These are phyloP conservation scores for Lantana camara DNA, from an alignment of 257 asterid genomes.

Conservation along the genomic window DNA sequence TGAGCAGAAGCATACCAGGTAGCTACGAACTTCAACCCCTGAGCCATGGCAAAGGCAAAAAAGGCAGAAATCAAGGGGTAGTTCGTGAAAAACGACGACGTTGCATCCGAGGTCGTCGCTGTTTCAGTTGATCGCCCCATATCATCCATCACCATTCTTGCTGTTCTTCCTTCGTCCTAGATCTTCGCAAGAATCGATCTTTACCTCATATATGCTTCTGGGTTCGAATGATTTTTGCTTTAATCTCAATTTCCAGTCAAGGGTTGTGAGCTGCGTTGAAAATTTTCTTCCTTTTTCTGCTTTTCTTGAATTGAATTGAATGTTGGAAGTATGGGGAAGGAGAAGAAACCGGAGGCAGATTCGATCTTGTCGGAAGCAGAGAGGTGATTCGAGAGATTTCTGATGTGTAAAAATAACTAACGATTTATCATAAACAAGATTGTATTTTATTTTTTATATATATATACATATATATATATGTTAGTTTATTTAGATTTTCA, in stretches of 20 bases:
- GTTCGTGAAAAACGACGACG: conserved; percentile 51
- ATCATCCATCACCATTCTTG: conserved; percentile 34
- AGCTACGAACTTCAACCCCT: conserved; percentile 58
- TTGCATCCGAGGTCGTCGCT: conserved; percentile 30
- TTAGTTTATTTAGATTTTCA: no score
- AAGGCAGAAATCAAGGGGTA: conserved; percentile 66
- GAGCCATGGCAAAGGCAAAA: conserved; percentile 75
- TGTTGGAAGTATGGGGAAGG: neutral
- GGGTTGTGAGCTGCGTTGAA: neutral
- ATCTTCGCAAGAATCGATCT: no score
- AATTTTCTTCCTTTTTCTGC: neutral
- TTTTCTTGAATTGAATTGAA: neutral
- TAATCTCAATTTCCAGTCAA: neutral
- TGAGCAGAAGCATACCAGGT: conserved; percentile 47
- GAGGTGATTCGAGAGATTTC: neutral
- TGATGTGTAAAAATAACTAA: neutral
- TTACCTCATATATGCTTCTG: neutral
- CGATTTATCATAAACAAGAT: no score
- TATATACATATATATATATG: no score
- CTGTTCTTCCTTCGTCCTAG: neutral
- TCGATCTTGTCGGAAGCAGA: conserved; percentile 23
- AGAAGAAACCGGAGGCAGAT: conserved; percentile 15
- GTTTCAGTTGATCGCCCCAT: conserved; percentile 27
- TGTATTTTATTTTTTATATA: no score
- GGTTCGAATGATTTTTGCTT: neutral